phyloP scores from a whole-genome alignment of 345 rosid species.

The Brassica rapa region DNA sequence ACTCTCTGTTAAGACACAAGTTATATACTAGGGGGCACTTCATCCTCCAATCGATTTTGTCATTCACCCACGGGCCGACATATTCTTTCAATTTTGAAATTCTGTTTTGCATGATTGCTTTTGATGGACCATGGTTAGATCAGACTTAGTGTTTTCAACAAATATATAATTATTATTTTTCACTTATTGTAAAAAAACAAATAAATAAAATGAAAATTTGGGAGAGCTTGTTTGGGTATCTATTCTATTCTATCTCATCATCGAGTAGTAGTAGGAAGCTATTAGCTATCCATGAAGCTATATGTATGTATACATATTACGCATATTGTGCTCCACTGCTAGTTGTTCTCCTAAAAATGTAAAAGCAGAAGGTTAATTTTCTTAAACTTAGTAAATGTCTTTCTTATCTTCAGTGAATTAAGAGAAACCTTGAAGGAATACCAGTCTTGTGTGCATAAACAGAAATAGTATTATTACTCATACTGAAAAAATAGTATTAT shows the following conservation, averaged over 20 bases:
- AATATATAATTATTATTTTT: too few relatives aligned
- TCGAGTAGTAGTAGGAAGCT: too few relatives aligned
- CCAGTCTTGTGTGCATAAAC: background rate
- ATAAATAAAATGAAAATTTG: too few relatives aligned
- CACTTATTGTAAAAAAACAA: too few relatives aligned
- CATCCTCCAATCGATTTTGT: conserved; percentile 21
- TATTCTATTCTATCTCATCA: too few relatives aligned
- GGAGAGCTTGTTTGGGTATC: too few relatives aligned
- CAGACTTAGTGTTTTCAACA: too few relatives aligned
- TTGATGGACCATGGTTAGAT: background rate
- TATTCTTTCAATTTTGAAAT: background rate
- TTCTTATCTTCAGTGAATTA: background rate
- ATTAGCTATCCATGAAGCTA: too few relatives aligned
- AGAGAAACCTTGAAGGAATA: background rate
- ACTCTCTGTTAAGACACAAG: background rate
- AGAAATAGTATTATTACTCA: background rate
- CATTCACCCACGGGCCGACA: conserved; percentile 21
- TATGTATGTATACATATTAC: too few relatives aligned
- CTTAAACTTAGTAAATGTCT: background rate
- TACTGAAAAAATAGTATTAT: background rate
- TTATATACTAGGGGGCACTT: background rate
- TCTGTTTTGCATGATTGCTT: background rate
- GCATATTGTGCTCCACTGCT: too few relatives aligned
- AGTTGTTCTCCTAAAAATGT: too few relatives aligned
- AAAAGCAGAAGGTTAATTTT: too few relatives aligned